phyloP scores from a whole-genome alignment of 2,329 filamentous ascomycete species.

The Aureobasidium sp. region DNA sequence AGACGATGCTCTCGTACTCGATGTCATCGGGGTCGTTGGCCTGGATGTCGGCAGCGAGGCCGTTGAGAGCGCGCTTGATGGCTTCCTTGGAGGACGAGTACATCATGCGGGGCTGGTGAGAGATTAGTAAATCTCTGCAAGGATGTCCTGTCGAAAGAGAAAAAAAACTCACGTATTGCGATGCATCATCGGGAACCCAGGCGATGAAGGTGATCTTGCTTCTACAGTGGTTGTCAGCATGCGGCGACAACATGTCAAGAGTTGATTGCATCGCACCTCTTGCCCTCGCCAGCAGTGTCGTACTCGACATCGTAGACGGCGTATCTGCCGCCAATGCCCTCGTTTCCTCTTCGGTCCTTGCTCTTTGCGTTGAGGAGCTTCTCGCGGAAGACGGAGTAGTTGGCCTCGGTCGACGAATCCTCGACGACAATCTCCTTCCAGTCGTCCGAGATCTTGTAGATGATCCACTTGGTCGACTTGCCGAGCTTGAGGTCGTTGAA shows the following conservation, averaged over 20 bases:
- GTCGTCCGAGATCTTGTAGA: constrained; percentile 81
- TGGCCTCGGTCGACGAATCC: constrained; percentile 57
- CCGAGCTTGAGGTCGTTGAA: constrained; percentile 80
- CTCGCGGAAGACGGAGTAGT: constrained; percentile 69
- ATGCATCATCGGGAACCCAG: constrained; percentile 76
- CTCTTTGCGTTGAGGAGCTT: constrained; percentile 67
- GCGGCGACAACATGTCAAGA: neutral
- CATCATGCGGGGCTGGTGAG: constrained; percentile 67
- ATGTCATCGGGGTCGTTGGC: constrained; percentile 80
- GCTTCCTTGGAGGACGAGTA: constrained; percentile 85
- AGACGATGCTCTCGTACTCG: constrained; percentile 64
- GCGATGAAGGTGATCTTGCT: constrained; percentile 74
- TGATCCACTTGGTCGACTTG: constrained; percentile 74
- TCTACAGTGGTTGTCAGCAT: constrained; percentile 22
- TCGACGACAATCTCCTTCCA: constrained; percentile 77
- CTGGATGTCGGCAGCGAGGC: constrained; percentile 69
- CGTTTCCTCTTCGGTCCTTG: constrained; percentile 58
- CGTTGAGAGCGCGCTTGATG: constrained; percentile 71
- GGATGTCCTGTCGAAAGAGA: too few species aligned
- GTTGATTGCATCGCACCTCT: constrained; percentile 35
- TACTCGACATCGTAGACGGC: constrained; percentile 83
- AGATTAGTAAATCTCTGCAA: constrained; percentile 17
- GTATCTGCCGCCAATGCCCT: constrained; percentile 63
- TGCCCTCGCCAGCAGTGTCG: constrained; percentile 64
- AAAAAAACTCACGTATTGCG: constrained; percentile 57